phyloP scores from a whole-genome alignment of 768 basidiomycete species.

The Lentinula lateritia region DNA sequence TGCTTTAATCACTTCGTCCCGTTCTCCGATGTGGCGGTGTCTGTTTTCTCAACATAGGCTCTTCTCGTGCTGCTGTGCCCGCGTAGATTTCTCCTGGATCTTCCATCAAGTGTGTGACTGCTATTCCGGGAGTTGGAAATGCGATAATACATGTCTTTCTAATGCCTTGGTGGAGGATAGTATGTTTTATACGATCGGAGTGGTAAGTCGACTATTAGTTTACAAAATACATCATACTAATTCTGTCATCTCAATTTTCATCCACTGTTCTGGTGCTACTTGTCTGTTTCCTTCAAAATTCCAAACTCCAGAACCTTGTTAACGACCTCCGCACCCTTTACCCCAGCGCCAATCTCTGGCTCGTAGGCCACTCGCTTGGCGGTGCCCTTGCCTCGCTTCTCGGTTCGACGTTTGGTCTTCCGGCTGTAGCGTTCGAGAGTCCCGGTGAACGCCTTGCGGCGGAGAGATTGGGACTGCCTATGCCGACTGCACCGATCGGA shows the following conservation, averaged over 20 bases:
- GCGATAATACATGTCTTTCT: constrained; percentile 78
- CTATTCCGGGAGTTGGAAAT: constrained; percentile 63
- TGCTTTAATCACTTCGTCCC: neutral
- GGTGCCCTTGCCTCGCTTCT: constrained; percentile 86
- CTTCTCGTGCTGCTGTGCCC: constrained; percentile 92
- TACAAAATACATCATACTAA: too few relatives aligned
- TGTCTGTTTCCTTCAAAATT: neutral
- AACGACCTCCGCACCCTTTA: constrained; percentile 83
- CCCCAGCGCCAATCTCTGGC: constrained; percentile 82
- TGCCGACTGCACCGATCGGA: constrained; percentile 34
- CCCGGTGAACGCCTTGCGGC: constrained; percentile 76
- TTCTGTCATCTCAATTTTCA: too few relatives aligned
- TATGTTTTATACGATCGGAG: constrained; percentile 87
- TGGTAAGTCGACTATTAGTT: constrained; percentile 43
- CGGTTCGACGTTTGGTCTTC: constrained; percentile 85
- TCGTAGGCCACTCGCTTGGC: constrained; percentile 88
- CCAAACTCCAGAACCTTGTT: constrained; percentile 61
- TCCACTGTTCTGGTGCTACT: too few relatives aligned
- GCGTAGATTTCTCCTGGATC: constrained; percentile 82
- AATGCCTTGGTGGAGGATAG: constrained; percentile 82
- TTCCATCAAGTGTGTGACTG: constrained; percentile 88
- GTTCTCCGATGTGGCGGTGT: neutral
- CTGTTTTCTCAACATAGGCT: constrained; percentile 21
- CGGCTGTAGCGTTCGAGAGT: constrained; percentile 87
- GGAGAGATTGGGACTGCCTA: constrained; percentile 78